Evolutionary conservation across 495 filamentous ascomycete species (phyloP), one percentile per base, ranked within the genome.

Genomic region (Penicillium psychrofluorescens): DNA sequence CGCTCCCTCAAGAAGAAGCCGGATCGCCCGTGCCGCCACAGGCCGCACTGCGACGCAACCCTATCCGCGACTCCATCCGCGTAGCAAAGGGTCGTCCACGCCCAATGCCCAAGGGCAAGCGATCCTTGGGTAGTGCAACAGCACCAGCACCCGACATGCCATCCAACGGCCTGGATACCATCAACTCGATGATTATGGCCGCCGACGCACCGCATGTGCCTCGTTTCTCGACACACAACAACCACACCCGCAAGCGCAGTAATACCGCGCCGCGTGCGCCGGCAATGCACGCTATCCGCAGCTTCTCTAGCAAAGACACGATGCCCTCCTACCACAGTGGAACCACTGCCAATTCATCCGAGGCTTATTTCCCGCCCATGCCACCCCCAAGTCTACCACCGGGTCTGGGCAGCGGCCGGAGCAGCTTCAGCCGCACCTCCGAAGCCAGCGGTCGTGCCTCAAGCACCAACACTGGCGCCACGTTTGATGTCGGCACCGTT

Each of bases 11-110:
- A 56, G 67, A 74, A 45, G 72, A 79, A 41, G 59, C 56, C 36
- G 49, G 49, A 12, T 54, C 64, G 28, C 63, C 63, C 22, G 61
- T 68, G 8, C 64, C 65, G 6, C 58, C 70, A 10, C 38, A 36
- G 1, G 59, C 70, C 33, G 41, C 64, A 6, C 61, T 81, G 41
- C 76, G 84, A 15, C 70, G 75, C 11, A 71, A 76, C 28, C 84
- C 84, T 6, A 89, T 94, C 48, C 84, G 89, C 28, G 92, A 96
- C 64, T 95, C 90, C 0, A 91, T 96, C 44, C 78, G 88, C 10
- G 75, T 95, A 10, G 89, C 90, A 27, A 95, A 95, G 62, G 80
- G 84, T 41, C 88, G 82, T 53, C 74, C 78, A 16, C 73, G 81
- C 11, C 78, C 69, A 47, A 54, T 63, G 35, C 66, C 69, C 4